Evolutionary conservation across 257 asterid genomes (phyloP), one percentile per base, ranked within the genome.

Genomic region (Primulina huaijiensis): DNA sequence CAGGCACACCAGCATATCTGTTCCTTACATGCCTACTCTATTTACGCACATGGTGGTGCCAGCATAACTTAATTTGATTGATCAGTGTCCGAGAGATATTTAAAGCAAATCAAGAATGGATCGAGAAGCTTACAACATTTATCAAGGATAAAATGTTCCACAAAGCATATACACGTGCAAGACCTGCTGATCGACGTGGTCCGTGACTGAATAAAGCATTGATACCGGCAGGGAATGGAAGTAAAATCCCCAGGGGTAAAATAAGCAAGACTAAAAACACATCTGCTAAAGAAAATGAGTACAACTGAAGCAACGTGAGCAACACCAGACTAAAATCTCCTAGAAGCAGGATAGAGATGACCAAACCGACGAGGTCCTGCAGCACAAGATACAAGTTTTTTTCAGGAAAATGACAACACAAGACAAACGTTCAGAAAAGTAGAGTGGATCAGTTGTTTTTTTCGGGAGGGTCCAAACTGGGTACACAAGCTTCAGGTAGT

Each of bases 291-390:
- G 99, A 91, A 72, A 94, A 82, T 59, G 99, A 94, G 78, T 87
- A 94, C 86, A 94, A 73, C 92, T 91, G 99, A 79, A 94, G 98
- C 83, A 94, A 80, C 34, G 97, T 91, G 75, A 94, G 95, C 92
- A 94, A 82, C 67, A 94, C 97, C 75, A 94, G 81, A 83, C 99
- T 91, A 84, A 94, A 91, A 83, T 94, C 99, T 68, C 98, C 99
- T 64, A 94, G 86, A 75, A 94, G 97, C 81, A 94, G 88, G 82
- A 94, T 83, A 37, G 98, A 94, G 74, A 94, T 87, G 67, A 91
- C 89, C 90, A 91, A 76, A 62, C 99, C 99, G 37, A 94, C 99
- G 77, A 94, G 95, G 84, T 94, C 98, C 99, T 91, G 97, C 90
- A 83, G 35, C 83, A 77, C 37, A 46, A 72, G 67, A 69, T 19